Evolutionary conservation across 176 grass and related monocot species (phyloP), one percentile per base, ranked within the genome.

Genomic region (Metroxylon sagu): DNA sequence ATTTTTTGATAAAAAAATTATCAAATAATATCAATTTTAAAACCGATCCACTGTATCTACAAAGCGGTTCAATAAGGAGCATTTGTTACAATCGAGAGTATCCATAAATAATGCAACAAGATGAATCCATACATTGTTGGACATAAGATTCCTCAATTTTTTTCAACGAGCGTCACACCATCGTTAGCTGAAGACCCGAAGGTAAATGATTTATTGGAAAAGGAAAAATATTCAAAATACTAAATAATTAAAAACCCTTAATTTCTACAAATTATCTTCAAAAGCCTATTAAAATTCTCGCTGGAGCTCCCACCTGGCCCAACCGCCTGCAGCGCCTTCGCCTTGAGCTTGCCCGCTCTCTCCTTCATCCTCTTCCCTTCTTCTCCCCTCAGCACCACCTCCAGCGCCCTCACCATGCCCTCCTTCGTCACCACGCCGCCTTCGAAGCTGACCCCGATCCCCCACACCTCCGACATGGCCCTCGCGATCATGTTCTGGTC

Each of bases 401-500:
- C 60, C 3, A 79, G 10, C 12, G 43, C 58, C 39, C 5, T 19
- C 19, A 52, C 16, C 21, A 65, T 54, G 1, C 68, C 53, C 21
- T 72, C 43, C 25, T 65, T 49, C 2, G 68, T 72, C 4, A 79
- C 52, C 49, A 57, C 54, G 23, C 62, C 61, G 29, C 29, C 62
- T 53, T 73, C 77, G 1, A 73, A 2, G 0, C 0, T 0, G 21
- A 68, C 55, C 12, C 77, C 69, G 4, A 79, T 54, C 39, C 58
- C 50, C 77, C 77, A 79, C 12, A 73, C 62, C 10, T 66, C 39
- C 4, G 43, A 56, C 5, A 73, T 58, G 1, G 49, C 18, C 48
- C 69, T 72, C 4, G 69, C 69, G 65, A 73, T 79, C 31, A 79
- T 31, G 14, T 19, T 25, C 8, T 79, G 68, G 59, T 79, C 77